Evolutionary conservation across 805 yeast species (phyloP).

Genomic region (Blastobotrys terrestris): DNA sequence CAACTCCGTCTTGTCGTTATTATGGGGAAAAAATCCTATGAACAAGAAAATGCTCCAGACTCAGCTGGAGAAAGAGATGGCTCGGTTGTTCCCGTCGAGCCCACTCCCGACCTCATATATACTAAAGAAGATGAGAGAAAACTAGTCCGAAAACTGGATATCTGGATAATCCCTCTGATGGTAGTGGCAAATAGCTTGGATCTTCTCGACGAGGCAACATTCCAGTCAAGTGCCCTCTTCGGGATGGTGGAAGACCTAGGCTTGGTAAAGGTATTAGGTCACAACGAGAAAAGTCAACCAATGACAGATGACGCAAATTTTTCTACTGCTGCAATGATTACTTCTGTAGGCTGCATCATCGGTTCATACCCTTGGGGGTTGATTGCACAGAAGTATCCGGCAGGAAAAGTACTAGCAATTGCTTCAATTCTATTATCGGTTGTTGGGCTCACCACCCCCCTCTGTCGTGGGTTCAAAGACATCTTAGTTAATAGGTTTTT

Average conservation of each 20-base stretch:
- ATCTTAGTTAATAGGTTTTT: conserved; percentile 12
- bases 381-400: conserved; percentile 14
- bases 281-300: conserved; percentile 8
- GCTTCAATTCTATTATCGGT: conserved; percentile 35
- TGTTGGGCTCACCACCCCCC: conserved; percentile 33
- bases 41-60: too few relatives aligned
- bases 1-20: too few relatives aligned
- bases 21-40: too few relatives aligned
- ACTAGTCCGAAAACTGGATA: conserved; percentile 45
- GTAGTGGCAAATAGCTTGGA: conserved; percentile 50
- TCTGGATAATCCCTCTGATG: conserved; percentile 48
- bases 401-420: conserved; percentile 29
- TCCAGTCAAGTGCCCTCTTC: conserved; percentile 50
- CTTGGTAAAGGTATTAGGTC: conserved; percentile 35
- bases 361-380: conserved; percentile 23
- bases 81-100: too few relatives aligned
- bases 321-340: conserved; percentile 50
- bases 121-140: conserved; percentile 26
- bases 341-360: conserved; percentile 36
- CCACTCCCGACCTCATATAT: conserved; percentile 21
- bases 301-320: conserved; percentile 21
- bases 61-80: too few relatives aligned
- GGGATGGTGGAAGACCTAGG: conserved; percentile 43
- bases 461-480: conserved; percentile 36
- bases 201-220: conserved; percentile 49